Conservation (phyloP, 371 early-diverging fungal species). For the Mucor racemosus region DNA sequence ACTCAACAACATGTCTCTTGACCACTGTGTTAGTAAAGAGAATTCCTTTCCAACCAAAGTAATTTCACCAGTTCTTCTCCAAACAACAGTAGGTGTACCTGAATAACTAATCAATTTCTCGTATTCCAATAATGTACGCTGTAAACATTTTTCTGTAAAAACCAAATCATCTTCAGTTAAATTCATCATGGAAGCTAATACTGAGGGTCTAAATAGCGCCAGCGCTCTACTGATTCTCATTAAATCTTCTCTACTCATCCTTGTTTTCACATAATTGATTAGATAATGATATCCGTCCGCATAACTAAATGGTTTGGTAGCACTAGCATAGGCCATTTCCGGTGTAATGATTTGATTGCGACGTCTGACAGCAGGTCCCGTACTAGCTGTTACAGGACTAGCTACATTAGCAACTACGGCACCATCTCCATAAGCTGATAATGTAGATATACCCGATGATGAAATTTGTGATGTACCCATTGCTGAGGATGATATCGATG, state of each 20-base stretch:
- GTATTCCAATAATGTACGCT: conserved; percentile 70
- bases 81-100: conserved; percentile 92
- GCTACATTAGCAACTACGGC: conserved; percentile 52
- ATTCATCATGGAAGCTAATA: conserved; percentile 90
- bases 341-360: conserved; percentile 47
- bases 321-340: conserved; percentile 54
- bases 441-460: conserved; percentile 41
- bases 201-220: conserved; percentile 89
- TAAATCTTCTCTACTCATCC: conserved; percentile 88
- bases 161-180: conserved; percentile 90
- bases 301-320: conserved; percentile 80
- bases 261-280: conserved; percentile 72
- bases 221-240: conserved; percentile 89
- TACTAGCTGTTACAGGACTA: conserved; percentile 36
- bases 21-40: conserved; percentile 85
- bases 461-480: conserved; percentile 41
- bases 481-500: conserved; percentile 37
- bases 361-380: conserved; percentile 31
- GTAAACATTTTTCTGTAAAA: conserved; percentile 94
- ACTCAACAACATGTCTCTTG: conserved; percentile 71
- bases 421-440: conserved; percentile 48
- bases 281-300: conserved; percentile 88
- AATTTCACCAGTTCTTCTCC: conserved; percentile 93
- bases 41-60: conserved; percentile 91
- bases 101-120: conserved; percentile 88